Evolutionary conservation across 306 rosid species (phyloP).

Genomic region (Luffa aegyptiaca): DNA sequence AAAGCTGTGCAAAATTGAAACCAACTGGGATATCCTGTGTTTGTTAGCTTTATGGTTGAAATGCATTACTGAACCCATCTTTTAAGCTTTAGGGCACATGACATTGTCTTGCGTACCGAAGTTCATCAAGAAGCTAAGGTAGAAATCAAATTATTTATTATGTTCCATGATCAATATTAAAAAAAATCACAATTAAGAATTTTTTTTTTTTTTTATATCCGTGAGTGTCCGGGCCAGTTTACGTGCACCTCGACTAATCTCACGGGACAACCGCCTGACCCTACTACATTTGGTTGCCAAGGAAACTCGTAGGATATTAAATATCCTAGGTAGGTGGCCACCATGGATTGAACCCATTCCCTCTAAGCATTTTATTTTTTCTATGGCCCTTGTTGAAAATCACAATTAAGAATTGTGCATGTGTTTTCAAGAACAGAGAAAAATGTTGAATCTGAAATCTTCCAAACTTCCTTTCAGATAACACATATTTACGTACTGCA

Average conservation of each 20-base stretch:
- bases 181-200: neutral
- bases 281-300: too few species aligned
- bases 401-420: too few species aligned
- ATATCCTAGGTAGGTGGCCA: too few species aligned
- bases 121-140: neutral
- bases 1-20: neutral
- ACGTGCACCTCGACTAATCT: too few species aligned
- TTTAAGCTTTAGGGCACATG: neutral
- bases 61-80: neutral
- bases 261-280: too few species aligned
- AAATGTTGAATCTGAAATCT: neutral
- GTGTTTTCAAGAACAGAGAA: neutral
- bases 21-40: neutral
- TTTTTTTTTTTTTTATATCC: too few species aligned
- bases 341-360: too few species aligned
- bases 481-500: neutral
- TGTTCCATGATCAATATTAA: neutral
- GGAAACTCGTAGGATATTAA: too few species aligned
- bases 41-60: neutral
- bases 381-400: too few species aligned
- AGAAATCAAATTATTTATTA: neutral
- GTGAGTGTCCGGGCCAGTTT: too few species aligned
- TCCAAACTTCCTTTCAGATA: neutral
- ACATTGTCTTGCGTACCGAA: neutral
- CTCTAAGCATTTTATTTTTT: too few species aligned